Evolutionary conservation across 805 yeast genomes (phyloP), one percentile per base, ranked within the genome.

Genomic region (Pichia nanzhaoensis): DNA sequence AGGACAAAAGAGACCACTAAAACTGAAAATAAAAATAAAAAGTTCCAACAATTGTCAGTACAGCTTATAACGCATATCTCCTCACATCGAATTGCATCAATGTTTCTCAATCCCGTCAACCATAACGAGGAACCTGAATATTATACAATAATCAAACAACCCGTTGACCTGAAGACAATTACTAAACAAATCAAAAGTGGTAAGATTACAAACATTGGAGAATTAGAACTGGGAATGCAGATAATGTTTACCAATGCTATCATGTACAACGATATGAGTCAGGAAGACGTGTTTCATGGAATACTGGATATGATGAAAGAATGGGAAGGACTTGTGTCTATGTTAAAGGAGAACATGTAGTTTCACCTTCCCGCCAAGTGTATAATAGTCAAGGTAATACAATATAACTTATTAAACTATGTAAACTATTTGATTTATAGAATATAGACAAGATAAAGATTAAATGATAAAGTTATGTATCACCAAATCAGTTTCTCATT

Each of bases 211-310:
- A 58, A 60, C 16, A 61, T 65, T 10, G 67, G 59, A 19, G 79
- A 81, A 46, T 65, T 86, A 19, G 87, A 85, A 52, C 67, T 83
- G 41, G 86, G 82, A 50, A 68, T 86, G 37, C 72, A 81, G 66
- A 67, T 81, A 48, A 84, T 86, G 93, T 84, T 82, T 64, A 83
- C 91, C 42, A 86, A 86, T 60, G 86, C 91, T 16, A 74, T 85
- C 16, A 86, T 86, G 93, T 86, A 80, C 64, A 85, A 86, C 60
- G 75, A 75, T 53, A 71, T 77, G 49, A 45, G 52, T 27, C 78
- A 74, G 48, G 75, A 80, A 22, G 87, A 81, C 44, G 70, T 83
- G 49, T 77, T 75, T 36, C 60, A 64, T 32, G 74, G 85, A 73
- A 76, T 88, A 1, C 66, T 73, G 50, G 85, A 78, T 51, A 84